Percentiles rank a stretch among this genome's conserved stretches.
phyloP scores from a whole-genome alignment of 2,329 filamentous ascomycete genomes.

The Raffaelea deltoideospora region DNA sequence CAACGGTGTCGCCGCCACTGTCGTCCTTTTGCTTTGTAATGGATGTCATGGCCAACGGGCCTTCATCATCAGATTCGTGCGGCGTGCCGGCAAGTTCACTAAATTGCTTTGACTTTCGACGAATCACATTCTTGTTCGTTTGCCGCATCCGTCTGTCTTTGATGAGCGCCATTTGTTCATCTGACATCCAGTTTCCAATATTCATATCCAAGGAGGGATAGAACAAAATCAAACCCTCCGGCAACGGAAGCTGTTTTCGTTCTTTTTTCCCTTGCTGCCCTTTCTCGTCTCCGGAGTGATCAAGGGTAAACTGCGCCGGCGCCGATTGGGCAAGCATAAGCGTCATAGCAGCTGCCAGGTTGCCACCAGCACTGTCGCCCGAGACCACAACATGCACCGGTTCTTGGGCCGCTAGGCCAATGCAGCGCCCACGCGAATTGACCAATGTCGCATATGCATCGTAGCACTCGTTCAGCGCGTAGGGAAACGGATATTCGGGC shows the following conservation, averaged over 20 bases:
- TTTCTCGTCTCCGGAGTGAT: slow-evolving; percentile 34
- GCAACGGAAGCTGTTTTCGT: slow-evolving; percentile 32
- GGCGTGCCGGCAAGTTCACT: slow-evolving; percentile 71
- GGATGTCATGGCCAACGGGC: not conserved
- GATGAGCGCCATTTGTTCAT: slow-evolving; percentile 92
- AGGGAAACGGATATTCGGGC: slow-evolving; percentile 72
- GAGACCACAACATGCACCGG: slow-evolving; percentile 56
- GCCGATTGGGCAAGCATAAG: slow-evolving; percentile 78
- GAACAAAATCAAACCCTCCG: slow-evolving; percentile 68
- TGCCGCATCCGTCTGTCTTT: slow-evolving; percentile 65
- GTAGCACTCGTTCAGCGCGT: slow-evolving; percentile 75
- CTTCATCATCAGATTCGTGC: slow-evolving; percentile 64
- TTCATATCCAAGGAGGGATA: slow-evolving; percentile 94
- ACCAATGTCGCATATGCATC: slow-evolving; percentile 69
- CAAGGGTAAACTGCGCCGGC: slow-evolving; percentile 21
- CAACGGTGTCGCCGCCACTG: not conserved
- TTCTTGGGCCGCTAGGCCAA: slow-evolving; percentile 54
- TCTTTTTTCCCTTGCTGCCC: not conserved
- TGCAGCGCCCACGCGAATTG: slow-evolving; percentile 54
- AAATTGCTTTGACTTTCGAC: slow-evolving; percentile 81
- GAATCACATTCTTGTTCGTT: slow-evolving; percentile 63
- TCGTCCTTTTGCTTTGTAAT: not conserved
- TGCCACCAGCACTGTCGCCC: slow-evolving; percentile 73
- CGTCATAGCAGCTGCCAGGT: slow-evolving; percentile 63
- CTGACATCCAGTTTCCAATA: slow-evolving; percentile 97